phyloP scores from a whole-genome alignment of 2,329 filamentous ascomycete genomes.

The Xylariaceae sp. region DNA sequence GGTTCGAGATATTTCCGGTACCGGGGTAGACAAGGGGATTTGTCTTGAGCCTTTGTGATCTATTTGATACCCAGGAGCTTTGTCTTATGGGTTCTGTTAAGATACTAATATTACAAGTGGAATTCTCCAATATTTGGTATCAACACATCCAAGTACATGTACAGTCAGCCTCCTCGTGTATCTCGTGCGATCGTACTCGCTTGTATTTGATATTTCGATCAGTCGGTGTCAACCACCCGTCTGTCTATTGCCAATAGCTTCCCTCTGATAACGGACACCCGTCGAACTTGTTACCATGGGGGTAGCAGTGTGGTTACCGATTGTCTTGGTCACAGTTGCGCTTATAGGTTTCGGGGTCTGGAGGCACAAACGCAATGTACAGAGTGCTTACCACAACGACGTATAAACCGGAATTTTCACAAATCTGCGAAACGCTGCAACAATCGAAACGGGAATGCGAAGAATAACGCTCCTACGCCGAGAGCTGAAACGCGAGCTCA shows the following conservation, averaged over 20 bases:
- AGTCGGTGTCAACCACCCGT: not conserved
- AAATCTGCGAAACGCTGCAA: no score
- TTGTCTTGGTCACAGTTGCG: not conserved
- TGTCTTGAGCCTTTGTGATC: not conserved
- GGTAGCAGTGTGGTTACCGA: slow-evolving; percentile 4
- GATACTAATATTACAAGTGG: no score
- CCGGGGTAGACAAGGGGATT: not conserved
- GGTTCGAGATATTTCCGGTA: not conserved
- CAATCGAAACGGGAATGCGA: no score
- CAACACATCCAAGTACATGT: no score
- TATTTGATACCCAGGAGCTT: no score
- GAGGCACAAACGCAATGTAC: slow-evolving; percentile 8
- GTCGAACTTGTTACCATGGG: not conserved
- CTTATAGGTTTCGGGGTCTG: slow-evolving; percentile 2
- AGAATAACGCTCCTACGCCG: not conserved
- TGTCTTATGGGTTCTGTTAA: no score
- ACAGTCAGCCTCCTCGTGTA: no score
- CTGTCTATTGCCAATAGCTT: not conserved
- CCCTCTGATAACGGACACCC: not conserved
- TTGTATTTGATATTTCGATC: not conserved
- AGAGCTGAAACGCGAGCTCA: no score
- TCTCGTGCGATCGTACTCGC: not conserved
- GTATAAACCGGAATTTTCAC: not conserved
- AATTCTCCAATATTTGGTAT: not conserved
- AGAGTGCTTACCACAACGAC: not conserved